Base-by-base conservation (phyloP, 768 basidiomycete genomes). In the Rhodotorula paludigena region DNA sequence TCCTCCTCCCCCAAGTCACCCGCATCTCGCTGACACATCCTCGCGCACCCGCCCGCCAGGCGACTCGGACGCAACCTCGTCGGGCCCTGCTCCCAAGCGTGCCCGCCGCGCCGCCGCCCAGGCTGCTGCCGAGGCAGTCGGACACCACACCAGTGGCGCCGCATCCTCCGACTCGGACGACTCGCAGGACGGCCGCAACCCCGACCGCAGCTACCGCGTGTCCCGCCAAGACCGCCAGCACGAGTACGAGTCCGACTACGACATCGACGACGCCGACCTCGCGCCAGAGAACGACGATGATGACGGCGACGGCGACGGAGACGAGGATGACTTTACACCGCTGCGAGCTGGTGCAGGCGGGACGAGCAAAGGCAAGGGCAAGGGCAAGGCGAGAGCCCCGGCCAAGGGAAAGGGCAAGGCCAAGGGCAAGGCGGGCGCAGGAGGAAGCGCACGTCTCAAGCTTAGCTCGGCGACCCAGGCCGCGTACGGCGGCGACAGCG, bases 291-390 rank as follows among this genome's bases (percentile, higher is more conserved):
- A 38, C 20, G 30, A 25, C 23, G 52, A 52, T 18, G 47, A 7
- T 3, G 38, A 36, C 14, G 51, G 32, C n/a, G 63, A 55, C 4
- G 48, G 47, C 11, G 58, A 54, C 10, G 33, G 18, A 21, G 52
- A 51, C 20, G 63, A 45, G 38, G 66, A 67, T 23, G 65, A 71
- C 10, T 71, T 71, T 41, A 48, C 56, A 1, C 69, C 61, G n/a
- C n/a, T n/a, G n/a, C n/a, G 58, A 60, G 42, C 49, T 33, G 52
- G 44, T 36, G 52, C 23, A 25, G 23, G 45, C 45, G 18, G 33
- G 33, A 2, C 33, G 25, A 2, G 35, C 35, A n/a, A 21, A 3
- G 35, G 2, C 3, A 52, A 53, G 48, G 58, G 58, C 20, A 66
- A 66, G 57, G 58, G 36, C 3, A 62, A 67, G 30, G 49, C 56